Base-by-base conservation (phyloP, 768 basidiomycete genomes). In the Mycena venus region DNA sequence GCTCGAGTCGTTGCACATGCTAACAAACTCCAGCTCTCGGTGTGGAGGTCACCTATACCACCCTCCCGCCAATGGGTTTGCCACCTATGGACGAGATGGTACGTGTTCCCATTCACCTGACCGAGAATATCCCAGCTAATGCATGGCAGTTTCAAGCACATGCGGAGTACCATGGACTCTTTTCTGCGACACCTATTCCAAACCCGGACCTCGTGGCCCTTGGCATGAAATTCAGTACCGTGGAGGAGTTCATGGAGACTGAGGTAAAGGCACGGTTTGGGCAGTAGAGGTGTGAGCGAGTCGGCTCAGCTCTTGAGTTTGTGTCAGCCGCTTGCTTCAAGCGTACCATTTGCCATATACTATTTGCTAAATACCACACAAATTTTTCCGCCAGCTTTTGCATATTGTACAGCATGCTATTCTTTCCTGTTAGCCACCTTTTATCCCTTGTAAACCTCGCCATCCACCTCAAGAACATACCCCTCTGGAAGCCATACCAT, bases 161-260 rank as follows among this genome's bases (percentile, higher is more conserved):
- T 29, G 69, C 29, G 2, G 49, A 70, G 9, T 70, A 42, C 60
- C 25, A 31, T 25, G 69, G 69, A 0, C 36, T 62, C 8, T 70
- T 55, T 29, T 40, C 47, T 9, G 51, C 17, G 27, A 71, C 70
- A 1, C 61, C 70, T 17, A 31, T 64, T 1, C 61, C 70, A 7
- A 71, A 71, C 53, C 70, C 70, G 27, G 70, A 64, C 38, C 61
- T 71, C 31, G 61, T 64, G 17, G 53, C 70, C 15, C 62, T 71
- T 9, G 70, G 70, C 4, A 42, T 64, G 25, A 31, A 56, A 19
- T 63, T 70, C 40, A 40, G 69, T 25, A 63, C 69, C 0, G 31
- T 70, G 27, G 70, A 56, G 40, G 70, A 64, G 61, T 71, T 71
- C 15, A 21, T 71, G 51, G 53, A 63, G 51, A 19, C 8, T 0